Percentiles rank a stretch among this genome's conserved stretches.
phyloP scores from a whole-genome alignment of 2,329 filamentous ascomycete genomes.

The Calonectria naviculata region DNA sequence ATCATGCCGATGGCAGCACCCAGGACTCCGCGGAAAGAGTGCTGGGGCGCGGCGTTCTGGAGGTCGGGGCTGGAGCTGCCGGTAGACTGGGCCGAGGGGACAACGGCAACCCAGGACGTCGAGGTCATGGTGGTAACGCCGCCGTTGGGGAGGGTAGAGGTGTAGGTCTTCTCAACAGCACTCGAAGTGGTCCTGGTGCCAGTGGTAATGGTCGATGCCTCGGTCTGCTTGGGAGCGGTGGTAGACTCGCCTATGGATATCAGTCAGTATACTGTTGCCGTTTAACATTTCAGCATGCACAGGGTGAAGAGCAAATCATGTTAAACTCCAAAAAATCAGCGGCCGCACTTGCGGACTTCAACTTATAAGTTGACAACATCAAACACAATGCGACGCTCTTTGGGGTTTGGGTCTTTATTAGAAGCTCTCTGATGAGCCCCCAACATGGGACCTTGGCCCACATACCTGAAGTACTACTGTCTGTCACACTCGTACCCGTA shows the following conservation, averaged over 20 bases:
- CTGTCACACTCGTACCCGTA: conserved; percentile 23
- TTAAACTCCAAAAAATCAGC: conserved; percentile 15
- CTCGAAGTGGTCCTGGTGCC: conserved; percentile 49
- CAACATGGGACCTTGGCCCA: conserved; percentile 37
- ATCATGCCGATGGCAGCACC: conserved; percentile 42
- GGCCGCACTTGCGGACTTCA: conserved; percentile 39
- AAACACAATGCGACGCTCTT: conserved; percentile 29
- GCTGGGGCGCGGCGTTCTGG: conserved; percentile 49
- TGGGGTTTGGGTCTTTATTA: conserved; percentile 27
- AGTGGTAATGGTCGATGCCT: conserved; percentile 45
- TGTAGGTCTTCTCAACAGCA: conserved; percentile 52
- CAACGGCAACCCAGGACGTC: conserved; percentile 61
- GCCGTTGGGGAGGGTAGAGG: conserved; percentile 59
- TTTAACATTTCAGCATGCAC: not conserved
- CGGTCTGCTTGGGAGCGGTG: conserved; percentile 33
- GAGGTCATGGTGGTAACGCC: conserved; percentile 58
- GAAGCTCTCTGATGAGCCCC: conserved; percentile 18
- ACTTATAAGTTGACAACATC: not conserved
- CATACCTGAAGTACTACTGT: conserved; percentile 44
- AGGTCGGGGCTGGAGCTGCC: conserved; percentile 45
- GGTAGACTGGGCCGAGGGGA: conserved; percentile 47
- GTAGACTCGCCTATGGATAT: conserved; percentile 24
- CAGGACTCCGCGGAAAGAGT: conserved; percentile 35
- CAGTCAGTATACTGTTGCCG: conserved; percentile 21
- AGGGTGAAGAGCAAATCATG: conserved; percentile 13